Conservation (phyloP, 345 rosid species). For the Noccaea bulbosa region DNA sequence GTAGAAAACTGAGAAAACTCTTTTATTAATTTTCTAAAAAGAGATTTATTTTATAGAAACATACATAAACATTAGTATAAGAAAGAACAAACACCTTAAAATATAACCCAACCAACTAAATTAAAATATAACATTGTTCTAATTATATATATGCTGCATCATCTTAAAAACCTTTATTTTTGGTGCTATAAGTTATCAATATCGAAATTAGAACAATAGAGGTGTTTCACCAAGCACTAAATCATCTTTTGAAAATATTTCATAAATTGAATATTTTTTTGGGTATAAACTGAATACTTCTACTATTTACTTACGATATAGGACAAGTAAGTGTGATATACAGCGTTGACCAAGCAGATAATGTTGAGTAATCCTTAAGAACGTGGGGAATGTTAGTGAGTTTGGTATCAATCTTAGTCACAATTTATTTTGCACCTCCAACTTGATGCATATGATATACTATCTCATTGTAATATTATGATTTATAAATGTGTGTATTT, state of each 20-base stretch:
- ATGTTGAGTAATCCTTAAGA: slow-evolving; percentile 6
- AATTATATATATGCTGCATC: no score
- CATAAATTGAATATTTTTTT: neutral
- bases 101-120: no score
- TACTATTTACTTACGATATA: neutral
- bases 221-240: no score
- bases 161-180: no score
- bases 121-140: no score
- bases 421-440: slow-evolving; percentile 26
- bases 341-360: slow-evolving; percentile 19
- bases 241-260: no score
- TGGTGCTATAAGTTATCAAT: neutral
- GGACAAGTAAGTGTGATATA: slow-evolving; percentile 13
- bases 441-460: neutral
- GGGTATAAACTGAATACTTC: no score
- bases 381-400: slow-evolving; percentile 10
- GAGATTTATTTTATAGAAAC: no score
- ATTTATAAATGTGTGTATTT: neutral
- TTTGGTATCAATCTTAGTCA: slow-evolving; percentile 42
- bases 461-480: slow-evolving; percentile 6
- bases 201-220: neutral
- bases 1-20: no score
- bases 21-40: no score
- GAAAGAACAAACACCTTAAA: no score
- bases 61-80: no score